Percentiles rank a stretch among this genome's conserved stretches.
Evolutionary conservation across 495 filamentous ascomycete species (phyloP).

Genomic region (Alectoria sarmentosa): DNA sequence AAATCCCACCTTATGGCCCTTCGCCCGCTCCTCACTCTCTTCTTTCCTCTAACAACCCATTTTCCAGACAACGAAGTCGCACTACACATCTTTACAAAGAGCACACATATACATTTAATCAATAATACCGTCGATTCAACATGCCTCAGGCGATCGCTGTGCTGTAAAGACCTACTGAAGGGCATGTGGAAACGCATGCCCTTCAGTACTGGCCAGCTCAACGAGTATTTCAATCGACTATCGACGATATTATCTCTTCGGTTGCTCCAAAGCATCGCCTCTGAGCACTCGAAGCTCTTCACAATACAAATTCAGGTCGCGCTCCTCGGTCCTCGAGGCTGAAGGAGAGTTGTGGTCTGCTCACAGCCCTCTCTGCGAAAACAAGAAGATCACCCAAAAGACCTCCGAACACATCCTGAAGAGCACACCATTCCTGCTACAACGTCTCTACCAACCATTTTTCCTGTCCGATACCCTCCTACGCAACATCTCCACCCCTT

Average conservation of each 20-base stretch:
- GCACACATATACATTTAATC: slow-evolving; percentile 34
- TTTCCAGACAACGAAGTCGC: slow-evolving; percentile 64
- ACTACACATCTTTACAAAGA: slow-evolving; percentile 35
- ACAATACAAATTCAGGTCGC: slow-evolving; percentile 22
- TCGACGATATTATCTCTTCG: slow-evolving; percentile 69
- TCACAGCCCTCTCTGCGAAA: slow-evolving; percentile 8
- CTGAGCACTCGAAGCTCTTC: slow-evolving; percentile 15
- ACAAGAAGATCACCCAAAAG: not conserved
- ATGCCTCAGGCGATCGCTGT: slow-evolving; percentile 85
- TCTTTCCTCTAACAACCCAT: slow-evolving; percentile 34
- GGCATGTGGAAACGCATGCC: slow-evolving; percentile 54
- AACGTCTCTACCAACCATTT: not conserved
- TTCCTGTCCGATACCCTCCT: not conserved
- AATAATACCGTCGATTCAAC: slow-evolving; percentile 73
- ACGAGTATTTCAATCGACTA: slow-evolving; percentile 65
- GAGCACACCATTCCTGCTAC: not conserved
- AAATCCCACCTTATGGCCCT: slow-evolving; percentile 20
- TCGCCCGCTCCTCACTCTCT: slow-evolving; percentile 28
- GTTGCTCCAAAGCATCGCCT: slow-evolving; percentile 34
- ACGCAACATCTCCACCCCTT: not conserved
- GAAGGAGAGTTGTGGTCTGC: slow-evolving; percentile 26
- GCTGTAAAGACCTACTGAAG: slow-evolving; percentile 90
- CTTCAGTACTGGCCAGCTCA: slow-evolving; percentile 71
- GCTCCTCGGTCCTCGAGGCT: slow-evolving; percentile 28
- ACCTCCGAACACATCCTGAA: not conserved